Base-by-base conservation (phyloP, 177 flowering plant species). In the Tripterygium wilfordii region DNA sequence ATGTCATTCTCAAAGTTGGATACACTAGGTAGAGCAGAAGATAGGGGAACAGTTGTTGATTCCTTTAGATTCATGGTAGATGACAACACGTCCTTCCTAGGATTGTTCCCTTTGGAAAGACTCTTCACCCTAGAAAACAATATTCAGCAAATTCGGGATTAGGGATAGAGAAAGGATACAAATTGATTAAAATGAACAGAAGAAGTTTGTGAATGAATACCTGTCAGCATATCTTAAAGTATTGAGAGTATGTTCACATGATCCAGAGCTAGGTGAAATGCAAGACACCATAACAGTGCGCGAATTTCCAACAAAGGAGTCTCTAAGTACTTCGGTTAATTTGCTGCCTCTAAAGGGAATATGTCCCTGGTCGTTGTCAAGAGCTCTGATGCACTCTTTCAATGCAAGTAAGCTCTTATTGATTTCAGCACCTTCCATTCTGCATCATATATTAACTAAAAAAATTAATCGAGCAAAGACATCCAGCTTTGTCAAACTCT, bases 281-380 rank as follows among this genome's bases (percentile, higher is more conserved):
- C 97, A 89, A 13, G 97, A 89, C 38, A 89, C 78, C 97, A 89
- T 89, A n/a, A 89, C 89, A 16, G 97, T 89, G 2, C 97, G 83
- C 9, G 97, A 89, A 53, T 89, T 64, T 1, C 97, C 97, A 39
- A 82, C 81, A 71, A 89, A 89, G 9, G 97, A 89, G 64, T 89
- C 97, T 46, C 97, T 72, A 9, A 89, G 72, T 51, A 89, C 97
- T 61, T 89, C 97, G 15, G 97, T 89, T 31, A 89, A 62, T 57
- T 89, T 89, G 52, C 97, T 89, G 36, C 97, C 97, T 64, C 97
- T 69, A 60, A 89, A 89, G 40, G 97, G 97, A 68, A 89, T 89
- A 59, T 89, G 97, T 38, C 77, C 76, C 61, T 89, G 95, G 49
- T 89, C 97, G 60, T 74, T 89, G 68, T 89, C 97, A 51, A 89